Evolutionary conservation across 768 basidiomycete genomes (phyloP).

Genomic region (Trametes cinnabarina): DNA sequence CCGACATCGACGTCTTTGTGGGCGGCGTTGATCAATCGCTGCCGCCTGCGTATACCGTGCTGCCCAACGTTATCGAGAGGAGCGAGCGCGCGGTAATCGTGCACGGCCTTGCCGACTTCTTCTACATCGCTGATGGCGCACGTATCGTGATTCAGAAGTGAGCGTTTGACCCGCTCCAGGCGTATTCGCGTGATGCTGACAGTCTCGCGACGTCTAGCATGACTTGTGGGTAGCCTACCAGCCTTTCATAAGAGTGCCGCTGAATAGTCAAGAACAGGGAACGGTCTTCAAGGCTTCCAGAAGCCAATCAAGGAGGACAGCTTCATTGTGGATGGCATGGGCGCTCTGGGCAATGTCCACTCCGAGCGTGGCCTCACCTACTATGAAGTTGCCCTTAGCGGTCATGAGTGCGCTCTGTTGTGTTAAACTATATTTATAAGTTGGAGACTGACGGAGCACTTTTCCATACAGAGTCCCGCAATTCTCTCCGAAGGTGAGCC

Average conservation of each 20-base stretch:
- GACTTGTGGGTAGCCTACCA: constrained; percentile 35
- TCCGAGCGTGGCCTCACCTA: constrained; percentile 67
- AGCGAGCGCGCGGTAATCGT: constrained; percentile 64
- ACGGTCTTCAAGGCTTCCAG: constrained; percentile 70
- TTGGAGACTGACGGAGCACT: too few relatives aligned
- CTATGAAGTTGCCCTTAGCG: constrained; percentile 62
- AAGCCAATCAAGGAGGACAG: constrained; percentile 61
- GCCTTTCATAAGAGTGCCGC: neutral
- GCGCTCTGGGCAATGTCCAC: constrained; percentile 62
- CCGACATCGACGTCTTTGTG: constrained; percentile 58
- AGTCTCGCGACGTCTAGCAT: constrained; percentile 29
- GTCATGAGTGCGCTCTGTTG: constrained; percentile 61
- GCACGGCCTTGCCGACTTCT: constrained; percentile 72
- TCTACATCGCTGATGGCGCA: constrained; percentile 67
- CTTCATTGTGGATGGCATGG: constrained; percentile 71
- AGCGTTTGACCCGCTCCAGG: constrained; percentile 8
- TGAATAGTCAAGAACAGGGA: constrained; percentile 42
- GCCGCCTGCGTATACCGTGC: constrained; percentile 60
- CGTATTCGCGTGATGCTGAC: constrained; percentile 29
- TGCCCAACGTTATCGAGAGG: constrained; percentile 77
- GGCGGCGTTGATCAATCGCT: constrained; percentile 49
- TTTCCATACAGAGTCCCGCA: constrained; percentile 53
- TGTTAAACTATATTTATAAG: too few relatives aligned
- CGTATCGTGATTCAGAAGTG: constrained; percentile 39
- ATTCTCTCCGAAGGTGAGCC: constrained; percentile 50